Evolutionary conservation across 2,329 filamentous ascomycete genomes (phyloP), one percentile per base, ranked within the genome.

Genomic region (Fusarium brachygibbosum): DNA sequence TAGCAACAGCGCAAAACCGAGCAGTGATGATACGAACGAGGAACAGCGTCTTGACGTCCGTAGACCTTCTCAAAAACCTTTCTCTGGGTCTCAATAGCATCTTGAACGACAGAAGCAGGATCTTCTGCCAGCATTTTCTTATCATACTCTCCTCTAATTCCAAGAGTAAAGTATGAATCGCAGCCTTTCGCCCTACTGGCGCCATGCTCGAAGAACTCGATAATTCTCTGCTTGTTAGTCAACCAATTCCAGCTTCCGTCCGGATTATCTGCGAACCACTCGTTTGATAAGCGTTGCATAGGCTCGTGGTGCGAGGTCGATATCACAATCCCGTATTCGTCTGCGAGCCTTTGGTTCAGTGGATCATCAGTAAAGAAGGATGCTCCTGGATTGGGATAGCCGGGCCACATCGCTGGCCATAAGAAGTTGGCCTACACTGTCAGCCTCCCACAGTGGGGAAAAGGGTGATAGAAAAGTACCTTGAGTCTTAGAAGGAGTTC

Each of bases 361-460:
- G 83, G 80, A 52, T 91, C 88, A 49, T 91, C 89, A 0, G 87
- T 83, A 69, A 88, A 87, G 78, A 91, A 91, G 66, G 86, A 87
- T 35, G 84, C 84, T 11, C 82, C 82, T 0, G 82, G 83, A 5
- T 79, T 79, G 3, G 82, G 82, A 37, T 80, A 82, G 14, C 78
- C 81, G 8, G 85, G 84, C 87, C 89, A 91, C 84, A 88, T 88
- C 0, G 89, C 88, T 1, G 88, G 89, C 89, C 89, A 91, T 54
- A 91, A 79, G 67, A 89, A 91, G 73, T 91, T 91, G 3, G 87
- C 76, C 73, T 83, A 2, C 1, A 11, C 2, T 0, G 19, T 63
- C 4, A 63, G 14, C 11, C 2, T 0, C 0, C 2, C 1, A 2
- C 1, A 0, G 2, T 9, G 0, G 10, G 5, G 6, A 5, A 2